Evolutionary conservation across 352 stramenopile species (phyloP).

Genomic region (Phytophthora chlamydospora): DNA sequence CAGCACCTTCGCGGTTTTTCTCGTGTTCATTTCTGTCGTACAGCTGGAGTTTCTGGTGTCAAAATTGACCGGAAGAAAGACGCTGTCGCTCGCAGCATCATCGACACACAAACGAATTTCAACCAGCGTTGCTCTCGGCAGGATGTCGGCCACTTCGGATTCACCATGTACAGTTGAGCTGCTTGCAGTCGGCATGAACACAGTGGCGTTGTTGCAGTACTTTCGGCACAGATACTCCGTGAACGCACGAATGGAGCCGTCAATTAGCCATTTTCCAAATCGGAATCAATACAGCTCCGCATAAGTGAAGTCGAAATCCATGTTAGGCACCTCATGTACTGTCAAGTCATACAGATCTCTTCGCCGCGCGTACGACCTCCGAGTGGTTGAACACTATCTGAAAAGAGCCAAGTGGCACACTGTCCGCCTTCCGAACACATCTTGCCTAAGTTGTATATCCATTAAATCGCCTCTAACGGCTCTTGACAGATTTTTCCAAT

Average conservation of each 20-base stretch:
- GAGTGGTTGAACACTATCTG: too few species aligned
- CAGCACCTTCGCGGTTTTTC: slow-evolving; percentile 4
- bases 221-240: too few species aligned
- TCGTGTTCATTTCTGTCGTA: slow-evolving; percentile 13
- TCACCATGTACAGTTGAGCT: not conserved
- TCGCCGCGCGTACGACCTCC: too few species aligned
- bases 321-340: not conserved
- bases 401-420: too few species aligned
- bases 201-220: slow-evolving; percentile 6
- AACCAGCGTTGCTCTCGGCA: not conserved
- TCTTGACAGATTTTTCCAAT: too few species aligned
- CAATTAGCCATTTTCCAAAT: slow-evolving; percentile 1
- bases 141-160: not conserved
- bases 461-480: too few species aligned
- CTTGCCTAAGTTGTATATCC: too few species aligned
- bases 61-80: slow-evolving; percentile 12
- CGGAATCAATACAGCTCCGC: slow-evolving; percentile 11
- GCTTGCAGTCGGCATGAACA: not conserved
- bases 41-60: slow-evolving; percentile 1
- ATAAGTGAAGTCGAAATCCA: slow-evolving; percentile 10
- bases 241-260: slow-evolving; percentile 1
- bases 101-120: slow-evolving; percentile 7
- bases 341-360: too few species aligned
- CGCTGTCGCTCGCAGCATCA: not conserved
- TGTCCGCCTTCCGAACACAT: too few species aligned